phyloP scores from a whole-genome alignment of 345 rosid genomes.

The Arabidopsis suecica region DNA sequence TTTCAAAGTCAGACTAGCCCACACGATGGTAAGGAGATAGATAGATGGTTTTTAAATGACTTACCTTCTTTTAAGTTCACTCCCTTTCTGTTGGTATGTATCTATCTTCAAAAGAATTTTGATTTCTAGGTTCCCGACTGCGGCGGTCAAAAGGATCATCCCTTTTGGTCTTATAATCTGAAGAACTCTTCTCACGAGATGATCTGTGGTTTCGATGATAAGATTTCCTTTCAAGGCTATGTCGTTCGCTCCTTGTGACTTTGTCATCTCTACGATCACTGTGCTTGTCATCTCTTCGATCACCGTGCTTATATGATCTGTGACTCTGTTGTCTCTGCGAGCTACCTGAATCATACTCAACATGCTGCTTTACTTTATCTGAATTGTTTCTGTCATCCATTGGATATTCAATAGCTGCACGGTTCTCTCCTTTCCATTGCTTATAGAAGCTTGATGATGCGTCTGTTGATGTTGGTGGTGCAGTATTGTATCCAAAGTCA shows the following conservation, averaged over 20 bases:
- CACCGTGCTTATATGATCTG: conserved; percentile 46
- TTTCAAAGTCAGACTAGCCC: conserved; percentile 28
- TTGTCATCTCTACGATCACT: conserved; percentile 51
- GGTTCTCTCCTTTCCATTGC: conserved; percentile 39
- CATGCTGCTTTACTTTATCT: conserved; percentile 43
- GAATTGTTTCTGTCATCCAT: conserved; percentile 31
- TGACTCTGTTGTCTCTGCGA: conserved; percentile 43
- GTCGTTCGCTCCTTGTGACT: conserved; percentile 36
- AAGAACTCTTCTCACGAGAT: conserved; percentile 44
- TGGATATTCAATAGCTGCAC: conserved; percentile 42
- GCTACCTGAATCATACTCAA: conserved; percentile 49
- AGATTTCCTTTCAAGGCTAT: conserved; percentile 48
- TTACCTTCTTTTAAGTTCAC: conserved; percentile 45
- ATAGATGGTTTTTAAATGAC: conserved; percentile 36
- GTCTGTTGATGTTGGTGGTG: conserved; percentile 47
- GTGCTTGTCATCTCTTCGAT: conserved; percentile 18
- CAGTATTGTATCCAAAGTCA: conserved; percentile 37
- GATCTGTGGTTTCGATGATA: conserved; percentile 41
- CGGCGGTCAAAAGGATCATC: conserved; percentile 36
- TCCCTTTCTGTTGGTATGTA: conserved; percentile 68
- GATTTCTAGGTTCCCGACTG: conserved; percentile 35
- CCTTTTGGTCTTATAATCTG: conserved; percentile 41
- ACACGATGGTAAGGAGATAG: conserved; percentile 12
- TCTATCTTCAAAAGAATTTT: conserved; percentile 72
- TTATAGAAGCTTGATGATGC: conserved; percentile 42